These are phyloP conservation scores for Metschnikowia proteae DNA, from an alignment of 805 yeast species.

Conservation along the genomic window DNA sequence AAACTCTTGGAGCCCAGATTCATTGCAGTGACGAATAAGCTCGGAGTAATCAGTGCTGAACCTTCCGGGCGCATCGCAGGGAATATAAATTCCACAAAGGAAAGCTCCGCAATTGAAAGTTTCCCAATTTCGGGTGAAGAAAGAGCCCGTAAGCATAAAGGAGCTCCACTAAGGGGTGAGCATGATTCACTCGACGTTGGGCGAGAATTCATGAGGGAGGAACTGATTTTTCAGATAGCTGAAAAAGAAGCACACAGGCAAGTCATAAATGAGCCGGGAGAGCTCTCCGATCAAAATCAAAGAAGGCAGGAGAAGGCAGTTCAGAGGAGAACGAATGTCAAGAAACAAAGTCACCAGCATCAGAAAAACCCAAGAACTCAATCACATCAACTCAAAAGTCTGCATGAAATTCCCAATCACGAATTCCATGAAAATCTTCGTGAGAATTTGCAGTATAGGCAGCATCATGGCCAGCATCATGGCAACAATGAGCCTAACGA, in stretches of 20 bases:
- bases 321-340: neutral
- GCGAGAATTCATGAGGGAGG: neutral
- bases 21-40: too few species aligned
- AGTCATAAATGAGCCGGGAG: neutral
- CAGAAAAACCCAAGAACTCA: neutral
- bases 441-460: neutral
- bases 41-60: too few species aligned
- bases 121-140: neutral
- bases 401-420: neutral
- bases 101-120: neutral
- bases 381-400: neutral
- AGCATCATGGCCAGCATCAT: neutral
- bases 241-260: neutral
- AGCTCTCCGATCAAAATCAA: neutral
- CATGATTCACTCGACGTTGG: neutral
- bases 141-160: too few species aligned
- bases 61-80: neutral
- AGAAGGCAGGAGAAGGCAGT: neutral
- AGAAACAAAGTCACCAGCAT: neutral
- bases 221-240: neutral
- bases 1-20: too few species aligned
- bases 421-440: neutral
- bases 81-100: neutral
- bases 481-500: neutral
- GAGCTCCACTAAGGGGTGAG: neutral